Base-by-base conservation (phyloP, 805 yeast species). In the Trichomonascus vanleenenianus region DNA sequence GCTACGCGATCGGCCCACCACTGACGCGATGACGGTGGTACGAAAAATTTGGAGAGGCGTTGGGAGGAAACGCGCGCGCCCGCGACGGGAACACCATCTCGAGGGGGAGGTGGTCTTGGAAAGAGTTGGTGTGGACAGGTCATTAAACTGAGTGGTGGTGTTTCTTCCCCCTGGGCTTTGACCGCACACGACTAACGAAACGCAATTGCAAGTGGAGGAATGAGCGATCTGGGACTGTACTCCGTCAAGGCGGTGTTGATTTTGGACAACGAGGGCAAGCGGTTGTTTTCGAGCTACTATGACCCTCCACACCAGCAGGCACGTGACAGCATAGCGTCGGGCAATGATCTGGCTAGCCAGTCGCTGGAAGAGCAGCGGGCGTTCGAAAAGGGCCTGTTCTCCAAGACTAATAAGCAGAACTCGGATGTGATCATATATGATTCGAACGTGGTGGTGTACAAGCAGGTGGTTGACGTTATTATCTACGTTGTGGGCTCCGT, bases 271-370 rank as follows among this genome's bases (percentile, higher is more conserved):
- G 83, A 81, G 46, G 96, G 95, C 12, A 74, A 79, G 46, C 72
- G 97, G 56, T 67, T 93, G 35, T 84, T 76, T 58, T 82, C 95
- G 51, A 89, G 89, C 60, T 93, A 91, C 72, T 91, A 83, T 69
- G 70, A 72, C 43, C 77, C 83, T 9, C 84, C 87, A 34, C 81
- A 80, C 52, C 20, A 59, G 62, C 4, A 15, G 15, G 32, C 35
- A 25, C 42, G 25, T 6, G 14, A n/a, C 16, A 32, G 35, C 35
- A 32, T 12, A 12, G 16, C 35, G 11, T 9, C 32, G 11, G 36
- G 38, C 30, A 34, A 31, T 25, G 38, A 22, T n/a, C 18, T 39
- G 33, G 49, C 45, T 30, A 33, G 31, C 16, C 7, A 10, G 22
- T 11, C 42, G 32, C 12, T 31, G 12, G 37, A 43, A 15, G 43